Base-by-base conservation (phyloP, 805 yeast genomes). In the Candida xyloterini region DNA sequence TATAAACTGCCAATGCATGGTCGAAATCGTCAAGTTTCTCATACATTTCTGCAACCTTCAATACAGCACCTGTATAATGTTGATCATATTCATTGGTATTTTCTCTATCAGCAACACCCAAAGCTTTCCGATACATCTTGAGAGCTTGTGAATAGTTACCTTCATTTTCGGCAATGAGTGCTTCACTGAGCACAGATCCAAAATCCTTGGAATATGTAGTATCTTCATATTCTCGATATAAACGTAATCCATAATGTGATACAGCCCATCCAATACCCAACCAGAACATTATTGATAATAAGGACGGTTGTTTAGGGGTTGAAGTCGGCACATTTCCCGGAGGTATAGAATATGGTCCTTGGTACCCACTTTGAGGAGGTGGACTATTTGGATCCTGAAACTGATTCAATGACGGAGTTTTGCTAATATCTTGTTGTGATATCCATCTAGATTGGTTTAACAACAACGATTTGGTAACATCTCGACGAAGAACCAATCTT, bases 11-110 rank as follows among this genome's bases (percentile, higher is more conserved):
- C 22, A 50, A 33, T 2, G 65, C 60, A 30, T 55, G 58, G 33
- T 56, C 57, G 27, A 44, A 48, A n/a, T 52, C 35, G 7, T 47
- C 52, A 13, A 50, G 16, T 18, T 41, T 43, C 36, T 88, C 96
- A 58, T 76, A 84, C 81, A 86, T 79, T 53, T 88, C 95, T 10
- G 84, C 95, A n/a, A 43, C 35, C 53, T 89, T 85, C 59, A 89
- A 66, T 55, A 87, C 90, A 33, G 88, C 74, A 0, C 96, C 95
- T 0, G 96, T 87, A 59, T 84, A 89, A 56, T 85, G 93, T 56
- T 86, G 93, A 35, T 78, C 66, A 27, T 82, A 51, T 7, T 71
- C 72, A 44, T 76, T 74, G 54, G 82, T 55, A 0, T 67, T 70
- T 30, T 76, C 62, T 14, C 69, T 64, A 35, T 82, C 76, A 29